These are phyloP conservation scores for Isochrysis galbana DNA, from an alignment of 78 protist genomes.

Conservation along the genomic window DNA sequence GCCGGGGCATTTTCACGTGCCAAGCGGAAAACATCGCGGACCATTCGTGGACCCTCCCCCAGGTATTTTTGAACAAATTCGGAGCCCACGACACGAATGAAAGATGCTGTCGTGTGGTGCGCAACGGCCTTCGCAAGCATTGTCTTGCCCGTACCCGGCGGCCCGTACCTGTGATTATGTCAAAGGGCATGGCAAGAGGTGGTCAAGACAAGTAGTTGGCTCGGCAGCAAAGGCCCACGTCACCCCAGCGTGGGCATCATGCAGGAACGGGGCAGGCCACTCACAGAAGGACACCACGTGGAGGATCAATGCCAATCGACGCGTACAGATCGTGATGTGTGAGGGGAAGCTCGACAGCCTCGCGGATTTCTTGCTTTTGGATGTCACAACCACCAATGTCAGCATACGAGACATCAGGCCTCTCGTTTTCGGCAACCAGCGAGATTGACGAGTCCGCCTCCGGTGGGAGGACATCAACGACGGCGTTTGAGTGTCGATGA, in stretches of 20 bases:
- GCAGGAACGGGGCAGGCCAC: too few species aligned
- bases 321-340: conserved; percentile 71
- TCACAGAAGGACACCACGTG: conserved; percentile 98
- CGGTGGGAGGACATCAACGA: conserved; percentile 97
- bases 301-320: conserved; percentile 99
- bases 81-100: conserved; percentile 94
- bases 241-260: too few species aligned
- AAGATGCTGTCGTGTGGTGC: conserved; percentile 97
- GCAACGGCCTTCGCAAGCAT: conserved; percentile 98
- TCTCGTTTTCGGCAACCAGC: conserved; percentile 77
- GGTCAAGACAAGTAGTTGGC: too few species aligned
- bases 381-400: conserved; percentile 98
- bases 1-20: conserved; percentile 97
- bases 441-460: conserved; percentile 96
- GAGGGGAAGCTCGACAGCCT: conserved; percentile 99
- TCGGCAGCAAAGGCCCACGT: too few species aligned
- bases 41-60: conserved; percentile 99
- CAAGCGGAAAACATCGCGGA: conserved; percentile 72
- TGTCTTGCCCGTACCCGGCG: conserved; percentile 82
- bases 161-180: conserved; percentile 17
- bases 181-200: not conserved
- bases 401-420: conserved; percentile 77
- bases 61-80: conserved; percentile 99
- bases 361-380: conserved; percentile 99
- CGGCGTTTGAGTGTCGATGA: conserved; percentile 89